A percentile compares a stretch with the other conserved stretches of the same genome.
phyloP scores from a whole-genome alignment of 1,284 basidiomycete genomes.

The Ganoderma leucocontextum region DNA sequence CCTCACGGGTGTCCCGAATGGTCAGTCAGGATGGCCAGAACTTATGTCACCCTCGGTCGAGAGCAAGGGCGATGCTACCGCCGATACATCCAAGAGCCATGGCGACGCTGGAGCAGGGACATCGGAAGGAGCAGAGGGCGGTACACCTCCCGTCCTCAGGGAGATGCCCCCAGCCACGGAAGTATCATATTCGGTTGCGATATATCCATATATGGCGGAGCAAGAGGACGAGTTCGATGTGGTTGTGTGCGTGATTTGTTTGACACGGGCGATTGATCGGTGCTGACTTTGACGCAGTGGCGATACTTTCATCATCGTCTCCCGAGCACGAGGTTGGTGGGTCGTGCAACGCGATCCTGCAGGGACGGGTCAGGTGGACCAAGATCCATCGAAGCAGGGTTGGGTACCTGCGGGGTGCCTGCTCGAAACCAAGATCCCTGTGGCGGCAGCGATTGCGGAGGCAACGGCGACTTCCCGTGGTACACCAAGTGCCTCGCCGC shows the following conservation, averaged over 20 bases:
- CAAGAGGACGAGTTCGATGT: constrained; percentile 99
- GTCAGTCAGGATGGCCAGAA: constrained; percentile 80
- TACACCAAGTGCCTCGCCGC: constrained; percentile 50
- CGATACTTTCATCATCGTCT: constrained; percentile 93
- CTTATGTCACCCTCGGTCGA: constrained; percentile 68
- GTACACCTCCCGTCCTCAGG: constrained; percentile 40
- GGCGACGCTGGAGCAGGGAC: constrained; percentile 26
- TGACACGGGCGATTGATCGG: constrained; percentile 11
- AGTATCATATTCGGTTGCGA: constrained; percentile 90
- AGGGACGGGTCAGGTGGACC: constrained; percentile 82
- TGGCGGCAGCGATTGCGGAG: constrained; percentile 80
- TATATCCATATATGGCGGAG: constrained; percentile 96
- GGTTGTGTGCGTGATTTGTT: constrained; percentile 75
- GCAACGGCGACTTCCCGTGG: constrained; percentile 62
- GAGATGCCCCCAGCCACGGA: constrained; percentile 67
- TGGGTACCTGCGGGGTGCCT: constrained; percentile 95
- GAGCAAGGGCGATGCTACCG: constrained; percentile 46
- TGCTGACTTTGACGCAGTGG: constrained; percentile 55
- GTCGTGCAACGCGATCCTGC: constrained; percentile 94
- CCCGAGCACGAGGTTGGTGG: constrained; percentile 98
- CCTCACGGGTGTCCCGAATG: constrained; percentile 59
- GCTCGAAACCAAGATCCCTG: constrained; percentile 88
- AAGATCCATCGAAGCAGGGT: constrained; percentile 79
- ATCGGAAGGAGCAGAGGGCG: constrained; percentile 27
- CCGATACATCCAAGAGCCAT: constrained; percentile 35